These are phyloP conservation scores for Colletotrichum nymphaeae DNA, from an alignment of 2,329 filamentous ascomycete genomes.

Conservation along the genomic window DNA sequence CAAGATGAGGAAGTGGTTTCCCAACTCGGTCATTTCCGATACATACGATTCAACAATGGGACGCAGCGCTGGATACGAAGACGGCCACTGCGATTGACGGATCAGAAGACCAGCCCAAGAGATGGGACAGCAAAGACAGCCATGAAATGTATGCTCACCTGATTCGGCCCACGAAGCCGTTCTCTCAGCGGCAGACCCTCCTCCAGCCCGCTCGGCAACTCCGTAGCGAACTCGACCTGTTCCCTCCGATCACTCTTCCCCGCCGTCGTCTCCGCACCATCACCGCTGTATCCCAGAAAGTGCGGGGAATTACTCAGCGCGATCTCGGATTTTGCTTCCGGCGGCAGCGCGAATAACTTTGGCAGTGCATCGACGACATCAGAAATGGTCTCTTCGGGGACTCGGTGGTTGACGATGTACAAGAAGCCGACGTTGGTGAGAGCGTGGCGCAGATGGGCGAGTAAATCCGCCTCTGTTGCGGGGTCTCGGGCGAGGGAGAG, in stretches of 20 bases:
- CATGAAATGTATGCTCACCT: conserved; percentile 44
- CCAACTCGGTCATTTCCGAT: conserved; percentile 59
- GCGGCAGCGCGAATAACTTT: conserved; percentile 53
- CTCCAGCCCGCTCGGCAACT: conserved; percentile 54
- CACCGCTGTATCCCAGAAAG: conserved; percentile 69
- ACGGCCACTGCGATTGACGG: conserved; percentile 52
- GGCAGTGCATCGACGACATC: conserved; percentile 55
- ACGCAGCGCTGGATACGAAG: conserved; percentile 47
- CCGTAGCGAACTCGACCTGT: conserved; percentile 71
- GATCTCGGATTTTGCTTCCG: conserved; percentile 50
- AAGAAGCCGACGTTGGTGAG: conserved; percentile 64
- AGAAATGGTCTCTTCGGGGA: conserved; percentile 48
- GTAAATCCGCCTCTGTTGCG: conserved; percentile 47
- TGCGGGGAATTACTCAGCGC: conserved; percentile 66
- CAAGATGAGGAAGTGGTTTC: conserved; percentile 65
- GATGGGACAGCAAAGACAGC: not conserved
- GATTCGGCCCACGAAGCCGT: conserved; percentile 59
- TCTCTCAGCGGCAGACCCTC: conserved; percentile 51
- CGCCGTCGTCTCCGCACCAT: conserved; percentile 66
- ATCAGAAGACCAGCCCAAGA: not conserved
- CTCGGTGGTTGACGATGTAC: conserved; percentile 62
- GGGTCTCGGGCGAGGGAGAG: conserved; percentile 55
- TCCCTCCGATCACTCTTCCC: conserved; percentile 64
- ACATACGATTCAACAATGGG: conserved; percentile 60
- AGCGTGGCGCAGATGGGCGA: conserved; percentile 56